phyloP scores from a whole-genome alignment of 176 grass and related monocot genomes.

The Cocos nucifera region DNA sequence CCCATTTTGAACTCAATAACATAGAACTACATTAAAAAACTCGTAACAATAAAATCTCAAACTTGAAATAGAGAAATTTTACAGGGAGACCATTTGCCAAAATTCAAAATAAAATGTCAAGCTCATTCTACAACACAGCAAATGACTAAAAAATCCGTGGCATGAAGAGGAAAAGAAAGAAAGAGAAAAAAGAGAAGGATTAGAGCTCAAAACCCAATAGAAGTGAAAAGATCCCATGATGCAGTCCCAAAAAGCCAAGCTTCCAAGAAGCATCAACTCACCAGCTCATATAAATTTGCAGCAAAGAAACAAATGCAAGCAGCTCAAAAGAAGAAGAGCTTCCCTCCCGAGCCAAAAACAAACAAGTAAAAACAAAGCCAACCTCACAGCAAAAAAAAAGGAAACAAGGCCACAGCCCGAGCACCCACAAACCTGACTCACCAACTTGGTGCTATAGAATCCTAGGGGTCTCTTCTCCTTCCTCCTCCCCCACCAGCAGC shows the following conservation, averaged over 20 bases:
- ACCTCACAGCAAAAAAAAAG: not conserved
- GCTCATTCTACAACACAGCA: too few relatives aligned
- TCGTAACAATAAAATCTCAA: too few relatives aligned
- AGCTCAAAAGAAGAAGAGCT: not conserved
- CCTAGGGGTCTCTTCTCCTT: not conserved
- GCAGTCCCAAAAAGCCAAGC: constrained; percentile 8
- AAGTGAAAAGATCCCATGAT: not conserved
- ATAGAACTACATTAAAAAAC: too few relatives aligned
- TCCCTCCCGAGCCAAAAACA: not conserved
- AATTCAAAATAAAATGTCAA: too few relatives aligned
- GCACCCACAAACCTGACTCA: not conserved
- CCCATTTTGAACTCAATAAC: too few relatives aligned
- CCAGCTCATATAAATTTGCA: not conserved
- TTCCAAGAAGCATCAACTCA: constrained; percentile 10
- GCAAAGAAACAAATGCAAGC: constrained; percentile 8
- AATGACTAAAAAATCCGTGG: not conserved
- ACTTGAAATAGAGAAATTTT: too few relatives aligned
- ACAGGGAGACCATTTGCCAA: too few relatives aligned
- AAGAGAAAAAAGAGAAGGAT: not conserved
- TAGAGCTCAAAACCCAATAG: too few relatives aligned
- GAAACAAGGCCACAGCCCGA: not conserved
- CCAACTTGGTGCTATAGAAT: not conserved
- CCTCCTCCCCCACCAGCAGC: too few relatives aligned
- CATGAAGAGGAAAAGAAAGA: not conserved
- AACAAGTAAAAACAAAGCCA: constrained; percentile 3